Evolutionary conservation across 2,329 filamentous ascomycete genomes (phyloP).

Genomic region (Botryotinia globosa): DNA sequence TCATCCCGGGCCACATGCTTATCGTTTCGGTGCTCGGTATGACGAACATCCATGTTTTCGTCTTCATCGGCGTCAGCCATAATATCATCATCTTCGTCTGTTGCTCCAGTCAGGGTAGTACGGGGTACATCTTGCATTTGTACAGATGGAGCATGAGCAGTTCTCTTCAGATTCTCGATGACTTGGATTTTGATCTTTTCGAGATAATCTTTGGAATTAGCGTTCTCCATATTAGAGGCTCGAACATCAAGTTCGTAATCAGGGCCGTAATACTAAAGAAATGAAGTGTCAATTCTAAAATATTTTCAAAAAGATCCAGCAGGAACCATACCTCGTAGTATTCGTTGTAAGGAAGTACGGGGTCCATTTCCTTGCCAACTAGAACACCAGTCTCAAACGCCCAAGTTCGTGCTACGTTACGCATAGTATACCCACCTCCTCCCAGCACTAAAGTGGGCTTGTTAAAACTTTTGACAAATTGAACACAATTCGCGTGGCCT

Average conservation of each 20-base stretch:
- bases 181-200: conserved; percentile 78
- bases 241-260: conserved; percentile 90
- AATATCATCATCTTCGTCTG: conserved; percentile 65
- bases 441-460: conserved; percentile 89
- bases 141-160: conserved; percentile 82
- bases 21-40: conserved; percentile 80
- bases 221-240: conserved; percentile 85
- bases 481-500: conserved; percentile 91
- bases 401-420: conserved; percentile 96
- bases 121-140: conserved; percentile 79
- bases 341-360: conserved; percentile 90
- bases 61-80: conserved; percentile 75
- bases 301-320: conserved; percentile 40
- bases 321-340: conserved; percentile 72
- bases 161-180: conserved; percentile 81
- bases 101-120: conserved; percentile 59
- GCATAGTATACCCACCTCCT: conserved; percentile 93
- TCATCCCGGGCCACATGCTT: conserved; percentile 72
- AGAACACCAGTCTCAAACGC: conserved; percentile 92
- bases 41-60: conserved; percentile 77
- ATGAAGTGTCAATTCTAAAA: conserved; percentile 33
- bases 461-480: conserved; percentile 81
- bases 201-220: conserved; percentile 79
- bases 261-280: conserved; percentile 78
- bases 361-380: conserved; percentile 76